Base-by-base conservation (phyloP, 305 asterid genomes). In the Withania somnifera region DNA sequence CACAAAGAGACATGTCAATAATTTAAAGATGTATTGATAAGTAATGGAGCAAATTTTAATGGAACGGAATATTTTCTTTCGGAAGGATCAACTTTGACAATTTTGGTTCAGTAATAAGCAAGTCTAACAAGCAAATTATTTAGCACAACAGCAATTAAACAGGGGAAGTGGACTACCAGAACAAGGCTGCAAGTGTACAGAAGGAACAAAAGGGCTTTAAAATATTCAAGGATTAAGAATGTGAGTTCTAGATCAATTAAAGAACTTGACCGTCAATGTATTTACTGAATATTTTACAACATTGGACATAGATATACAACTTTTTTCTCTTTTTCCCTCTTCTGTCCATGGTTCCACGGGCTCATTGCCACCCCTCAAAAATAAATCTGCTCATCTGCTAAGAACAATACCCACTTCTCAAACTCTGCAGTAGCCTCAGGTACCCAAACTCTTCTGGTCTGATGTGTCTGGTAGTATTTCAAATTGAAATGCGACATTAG, bases 391-490 rank as follows among this genome's bases (percentile, higher is more conserved):
- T 61, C 20, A 28, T 26, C 20, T 19, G 61, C 28, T 86, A 90
- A 8, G 94, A 90, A 88, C 94, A 92, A 86, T 91, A 90, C 40
- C 97, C 98, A 81, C 86, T 88, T 87, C 94, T 90, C 84, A 95
- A 84, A 87, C 92, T 86, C 82, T 90, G 92, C 64, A 95, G 82
- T 36, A 95, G 89, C 88, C 90, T 88, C 82, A 92, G 87, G 86
- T 95, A 95, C 78, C 97, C 97, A 52, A 88, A 73, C 80, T 83
- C 88, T 87, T 93, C 98, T 11, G 98, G 98, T 82, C 82, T 92
- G 54, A 95, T 91, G 84, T 88, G 88, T 88, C 98, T 93, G 89
- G 88, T 88, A 30, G 77, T 1, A 52, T 79, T 69, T 34, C 68
- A 56, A 57, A 77, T 36, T 79, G 15, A 66, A 15, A 20, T 7